Conservation (phyloP, 371 early-diverging fungal species). For the Parasitella parasitica region DNA sequence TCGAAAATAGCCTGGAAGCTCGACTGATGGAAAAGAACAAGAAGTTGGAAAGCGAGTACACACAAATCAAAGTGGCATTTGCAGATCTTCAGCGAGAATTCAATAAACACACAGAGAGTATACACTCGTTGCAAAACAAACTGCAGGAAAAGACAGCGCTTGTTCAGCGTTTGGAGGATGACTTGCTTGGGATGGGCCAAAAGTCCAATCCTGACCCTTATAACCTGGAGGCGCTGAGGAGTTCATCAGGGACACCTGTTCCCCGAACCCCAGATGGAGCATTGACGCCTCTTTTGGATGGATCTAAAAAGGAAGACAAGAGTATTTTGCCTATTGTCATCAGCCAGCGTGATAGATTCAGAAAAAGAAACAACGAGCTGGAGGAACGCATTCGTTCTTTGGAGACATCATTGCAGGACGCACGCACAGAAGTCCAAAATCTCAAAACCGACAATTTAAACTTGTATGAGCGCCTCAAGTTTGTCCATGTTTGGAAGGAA, state of each 20-base stretch:
- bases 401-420: conserved; percentile 61
- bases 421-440: conserved; percentile 63
- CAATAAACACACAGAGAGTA: conserved; percentile 21
- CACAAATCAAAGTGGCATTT: conserved; percentile 63
- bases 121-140: conserved; percentile 34
- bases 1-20: conserved; percentile 61
- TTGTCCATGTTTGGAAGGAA: conserved; percentile 57
- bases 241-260: conserved; percentile 16
- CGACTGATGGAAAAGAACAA: conserved; percentile 84
- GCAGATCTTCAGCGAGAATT: conserved; percentile 38
- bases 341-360: conserved; percentile 87
- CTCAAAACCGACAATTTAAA: conserved; percentile 81
- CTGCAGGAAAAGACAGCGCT: conserved; percentile 53
- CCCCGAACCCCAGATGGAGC: conserved; percentile 23
- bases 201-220: conserved; percentile 3
- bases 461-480: conserved; percentile 84
- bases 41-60: conserved; percentile 73
- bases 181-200: conserved; percentile 59
- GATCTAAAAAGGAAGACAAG: conserved; percentile 38
- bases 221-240: conserved; percentile 15
- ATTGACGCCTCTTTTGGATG: conserved; percentile 12
- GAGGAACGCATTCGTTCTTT: conserved; percentile 71
- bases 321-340: conserved; percentile 85
- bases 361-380: conserved; percentile 79
- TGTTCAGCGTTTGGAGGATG: conserved; percentile 72